A percentile compares a stretch with the other conserved stretches of the same genome.
These are phyloP conservation scores for Oryza glaberrima DNA, from an alignment of 176 grass and related monocot genomes.

Conservation along the genomic window DNA sequence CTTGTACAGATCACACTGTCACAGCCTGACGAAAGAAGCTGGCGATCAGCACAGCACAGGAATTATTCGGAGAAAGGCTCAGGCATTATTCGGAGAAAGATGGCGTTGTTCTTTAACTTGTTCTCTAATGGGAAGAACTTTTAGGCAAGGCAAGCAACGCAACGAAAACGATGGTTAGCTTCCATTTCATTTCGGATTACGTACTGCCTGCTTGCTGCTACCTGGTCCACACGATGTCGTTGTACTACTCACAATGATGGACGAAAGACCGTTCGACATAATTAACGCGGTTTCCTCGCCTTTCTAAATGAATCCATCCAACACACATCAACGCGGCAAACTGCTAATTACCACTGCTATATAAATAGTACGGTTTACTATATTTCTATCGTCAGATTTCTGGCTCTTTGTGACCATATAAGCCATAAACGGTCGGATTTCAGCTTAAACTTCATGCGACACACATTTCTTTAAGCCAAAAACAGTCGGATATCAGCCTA, in stretches of 20 bases:
- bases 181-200: background rate
- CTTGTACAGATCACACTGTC: no score
- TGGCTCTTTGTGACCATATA: no score
- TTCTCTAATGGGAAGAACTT: background rate
- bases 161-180: background rate
- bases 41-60: background rate
- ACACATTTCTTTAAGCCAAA: no score
- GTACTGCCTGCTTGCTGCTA: background rate
- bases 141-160: no score
- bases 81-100: background rate
- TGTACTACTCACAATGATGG: background rate
- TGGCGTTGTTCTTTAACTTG: background rate
- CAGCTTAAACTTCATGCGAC: no score
- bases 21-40: background rate
- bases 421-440: no score
- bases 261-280: background rate
- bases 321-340: no score
- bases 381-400: no score
- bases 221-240: background rate
- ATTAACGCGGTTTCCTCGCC: background rate
- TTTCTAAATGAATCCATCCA: no score
- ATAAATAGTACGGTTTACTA: no score
- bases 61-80: background rate
- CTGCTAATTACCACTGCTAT: no score
- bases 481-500: no score